Conservation (phyloP, 2,329 filamentous ascomycete genomes). For the Phaeophleospora eucalypticola region DNA sequence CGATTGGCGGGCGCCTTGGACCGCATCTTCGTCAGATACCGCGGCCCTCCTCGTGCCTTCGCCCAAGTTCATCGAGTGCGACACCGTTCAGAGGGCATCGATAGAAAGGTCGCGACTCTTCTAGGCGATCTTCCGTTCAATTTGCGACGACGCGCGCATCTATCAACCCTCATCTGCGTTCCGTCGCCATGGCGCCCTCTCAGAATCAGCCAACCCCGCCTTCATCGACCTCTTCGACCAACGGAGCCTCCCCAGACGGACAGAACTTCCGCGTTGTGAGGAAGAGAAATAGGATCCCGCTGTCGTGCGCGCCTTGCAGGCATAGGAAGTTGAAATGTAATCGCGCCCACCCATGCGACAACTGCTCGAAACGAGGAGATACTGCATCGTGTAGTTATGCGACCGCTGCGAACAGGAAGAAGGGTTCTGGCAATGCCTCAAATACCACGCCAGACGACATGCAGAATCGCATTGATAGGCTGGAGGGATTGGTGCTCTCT, state of each 20-base stretch:
- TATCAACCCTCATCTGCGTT: background rate
- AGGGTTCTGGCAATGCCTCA: conserved; percentile 42
- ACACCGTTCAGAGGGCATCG: too few species aligned
- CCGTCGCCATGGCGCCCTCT: conserved; percentile 3
- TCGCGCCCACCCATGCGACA: conserved; percentile 83
- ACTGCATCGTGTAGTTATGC: conserved; percentile 82
- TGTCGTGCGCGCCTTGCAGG: conserved; percentile 87
- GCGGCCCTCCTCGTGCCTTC: too few species aligned
- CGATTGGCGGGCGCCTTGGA: too few species aligned
- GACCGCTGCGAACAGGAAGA: conserved; percentile 64
- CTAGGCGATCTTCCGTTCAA: background rate
- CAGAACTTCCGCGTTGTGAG: conserved; percentile 82
- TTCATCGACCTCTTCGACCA: conserved; percentile 71
- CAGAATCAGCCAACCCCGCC: conserved; percentile 61
- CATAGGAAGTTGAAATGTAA: conserved; percentile 98
- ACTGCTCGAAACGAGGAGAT: conserved; percentile 85
- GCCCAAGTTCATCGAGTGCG: too few species aligned
- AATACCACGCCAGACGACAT: conserved; percentile 78
- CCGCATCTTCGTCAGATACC: too few species aligned
- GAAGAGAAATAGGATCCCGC: conserved; percentile 84
- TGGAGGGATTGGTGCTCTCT: conserved; percentile 87
- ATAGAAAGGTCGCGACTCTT: too few species aligned
- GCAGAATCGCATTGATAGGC: conserved; percentile 94
- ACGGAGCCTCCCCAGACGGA: conserved; percentile 71
- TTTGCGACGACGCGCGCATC: too few species aligned